Base-by-base conservation (phyloP, 768 basidiomycete species). In the Hericium coralloides region DNA sequence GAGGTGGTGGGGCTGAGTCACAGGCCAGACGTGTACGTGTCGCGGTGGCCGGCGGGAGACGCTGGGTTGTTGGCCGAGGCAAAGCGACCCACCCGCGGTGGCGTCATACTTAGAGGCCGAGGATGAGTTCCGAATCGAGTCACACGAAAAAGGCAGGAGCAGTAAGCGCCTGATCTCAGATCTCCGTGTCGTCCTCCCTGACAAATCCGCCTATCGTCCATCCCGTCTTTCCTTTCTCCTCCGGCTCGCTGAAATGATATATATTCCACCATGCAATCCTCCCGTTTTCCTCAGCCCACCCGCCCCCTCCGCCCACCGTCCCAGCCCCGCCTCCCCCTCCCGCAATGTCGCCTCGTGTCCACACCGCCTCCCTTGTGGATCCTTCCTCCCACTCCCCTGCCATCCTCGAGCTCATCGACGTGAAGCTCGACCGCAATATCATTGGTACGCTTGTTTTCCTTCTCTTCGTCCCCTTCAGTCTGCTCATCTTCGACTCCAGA, bases 371-470 rank as follows among this genome's bases (percentile, higher is more conserved):
- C 60, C 82, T 89, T 67, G 81, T 88, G 51, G 81, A 87, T 70
- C 75, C 85, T 17, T 67, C 82, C 0, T 66, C 72, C 0, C 88
- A 89, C 68, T 80, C 82, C 1, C 81, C 81, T 14, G 84, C 79
- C 14, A 77, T 89, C 51, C 75, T 89, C 55, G 76, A 87, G 67
- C 81, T 91, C 61, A 72, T 89, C 63, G 80, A 84, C 62, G 68
- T 84, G 64, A 82, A 85, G 70, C 70, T 89, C 58, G 74, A 81
- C 52, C 72, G 75, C 53, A 74, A 77, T 31, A 69, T 90, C 67
- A 81, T 87, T 54, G 85, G 88, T 89, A 62, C 48, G 84, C 79
- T 3, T n/a, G 15, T 20, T 23, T 50, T 4, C 47, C 25, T 36
- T 23, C 49, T 14, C 45, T 17, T 25, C 12, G 12, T 14, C 26